phyloP scores from a whole-genome alignment of 441 rosid species.

The Syzygium syzygioides region DNA sequence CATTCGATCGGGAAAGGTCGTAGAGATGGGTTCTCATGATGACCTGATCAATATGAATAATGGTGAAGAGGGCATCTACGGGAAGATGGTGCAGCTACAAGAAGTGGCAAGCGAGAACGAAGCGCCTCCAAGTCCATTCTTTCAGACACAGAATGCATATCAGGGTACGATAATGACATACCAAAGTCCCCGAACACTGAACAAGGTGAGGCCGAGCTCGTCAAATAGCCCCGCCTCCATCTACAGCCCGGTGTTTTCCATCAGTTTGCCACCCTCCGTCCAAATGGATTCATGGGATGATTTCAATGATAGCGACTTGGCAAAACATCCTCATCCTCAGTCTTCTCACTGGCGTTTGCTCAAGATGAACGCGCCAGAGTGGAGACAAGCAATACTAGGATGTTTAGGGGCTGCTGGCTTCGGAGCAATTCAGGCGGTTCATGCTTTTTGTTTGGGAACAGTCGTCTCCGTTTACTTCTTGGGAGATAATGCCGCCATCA shows the following conservation, averaged over 20 bases:
- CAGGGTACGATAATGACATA: neutral
- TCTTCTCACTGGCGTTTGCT: conserved; percentile 23
- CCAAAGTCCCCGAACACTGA: conserved; percentile 10
- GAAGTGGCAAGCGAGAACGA: conserved; percentile 15
- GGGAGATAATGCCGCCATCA: conserved; percentile 19
- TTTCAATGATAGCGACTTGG: neutral
- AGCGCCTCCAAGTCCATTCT: neutral
- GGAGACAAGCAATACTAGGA: conserved; percentile 29
- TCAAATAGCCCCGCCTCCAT: conserved; percentile 13
- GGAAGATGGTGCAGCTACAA: conserved; percentile 32
- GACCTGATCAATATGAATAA: conserved; percentile 26
- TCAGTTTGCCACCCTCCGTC: conserved; percentile 8
- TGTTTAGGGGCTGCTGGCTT: conserved; percentile 28
- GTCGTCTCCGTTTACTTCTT: conserved; percentile 30
- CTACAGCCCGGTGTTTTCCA: conserved; percentile 22
- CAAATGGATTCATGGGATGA: conserved; percentile 2
- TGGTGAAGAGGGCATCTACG: conserved; percentile 21
- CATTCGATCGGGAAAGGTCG: conserved; percentile 27
- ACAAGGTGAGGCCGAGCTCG: conserved; percentile 12
- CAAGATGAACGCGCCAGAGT: conserved; percentile 30
- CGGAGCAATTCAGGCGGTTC: conserved; percentile 27
- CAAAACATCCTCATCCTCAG: neutral
- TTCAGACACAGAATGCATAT: neutral
- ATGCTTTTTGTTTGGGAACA: conserved; percentile 34
- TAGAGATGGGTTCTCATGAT: conserved; percentile 36